phyloP scores from a whole-genome alignment of 1,139 yeast genomes.

The Yamadazyma atlantica region DNA sequence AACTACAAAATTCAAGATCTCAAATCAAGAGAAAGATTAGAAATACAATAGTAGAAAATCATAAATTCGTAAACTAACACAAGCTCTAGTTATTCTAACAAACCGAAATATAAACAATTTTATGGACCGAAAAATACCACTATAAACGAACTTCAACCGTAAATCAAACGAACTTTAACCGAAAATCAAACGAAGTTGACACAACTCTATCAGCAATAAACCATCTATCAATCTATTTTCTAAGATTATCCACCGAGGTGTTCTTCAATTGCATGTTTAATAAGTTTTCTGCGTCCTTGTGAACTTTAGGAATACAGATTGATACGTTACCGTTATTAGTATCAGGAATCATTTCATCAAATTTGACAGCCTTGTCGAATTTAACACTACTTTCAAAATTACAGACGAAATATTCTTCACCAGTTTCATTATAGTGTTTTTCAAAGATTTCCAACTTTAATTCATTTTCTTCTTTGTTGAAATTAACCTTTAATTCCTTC shows the following conservation, averaged over 20 bases:
- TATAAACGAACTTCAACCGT: too few species aligned
- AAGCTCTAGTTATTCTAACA: background rate
- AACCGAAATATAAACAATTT: background rate
- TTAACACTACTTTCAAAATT: slow-evolving; percentile 22
- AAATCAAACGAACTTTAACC: too few species aligned
- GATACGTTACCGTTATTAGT: slow-evolving; percentile 19
- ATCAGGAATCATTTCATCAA: slow-evolving; percentile 23
- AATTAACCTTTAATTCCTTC: slow-evolving; percentile 26
- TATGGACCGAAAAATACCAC: background rate
- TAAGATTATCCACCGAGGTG: slow-evolving; percentile 16
- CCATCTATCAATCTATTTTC: slow-evolving; percentile 4
- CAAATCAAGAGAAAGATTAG: background rate
- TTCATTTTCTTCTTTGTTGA: slow-evolving; percentile 24
- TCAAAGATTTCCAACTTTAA: slow-evolving; percentile 20
- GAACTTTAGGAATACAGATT: slow-evolving; percentile 26
- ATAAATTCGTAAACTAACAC: background rate
- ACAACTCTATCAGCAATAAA: background rate
- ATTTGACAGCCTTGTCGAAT: slow-evolving; percentile 25
- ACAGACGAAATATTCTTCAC: slow-evolving; percentile 17
- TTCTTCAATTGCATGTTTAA: slow-evolving; percentile 19
- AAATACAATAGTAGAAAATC: background rate
- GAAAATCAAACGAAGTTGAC: too few species aligned
- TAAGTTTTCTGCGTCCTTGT: slow-evolving; percentile 20
- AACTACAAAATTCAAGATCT: too few species aligned
- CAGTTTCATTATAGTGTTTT: slow-evolving; percentile 16